Base-by-base conservation (phyloP, 345 rosid genomes). In the Stellera chamaejasme region DNA sequence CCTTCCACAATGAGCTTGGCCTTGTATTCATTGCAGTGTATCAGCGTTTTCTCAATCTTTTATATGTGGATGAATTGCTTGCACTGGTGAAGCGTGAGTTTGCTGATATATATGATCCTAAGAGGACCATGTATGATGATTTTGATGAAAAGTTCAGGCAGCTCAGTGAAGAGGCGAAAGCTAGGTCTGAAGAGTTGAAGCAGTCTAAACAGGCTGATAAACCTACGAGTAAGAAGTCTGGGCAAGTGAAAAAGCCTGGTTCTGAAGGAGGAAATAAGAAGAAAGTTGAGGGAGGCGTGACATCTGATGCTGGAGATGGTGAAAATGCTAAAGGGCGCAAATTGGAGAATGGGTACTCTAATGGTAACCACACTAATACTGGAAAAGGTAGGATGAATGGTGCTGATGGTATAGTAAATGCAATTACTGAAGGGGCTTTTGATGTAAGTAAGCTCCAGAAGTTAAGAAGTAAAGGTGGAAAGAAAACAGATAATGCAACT, bases 11-110 rank as follows among this genome's bases (percentile, higher is more conserved):
- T 8, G 96, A 93, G 46, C 97, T 93, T 14, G 97, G 97, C 9
- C 85, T 93, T 16, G 99, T 93, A 13, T 93, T 93, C 55, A 97
- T 93, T 43, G 99, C 96, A 4, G 96, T 93, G 14, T 93, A 90
- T 75, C 99, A 93, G 80, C 83, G 87, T 52, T 85, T 93, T 59
- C 95, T 93, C 55, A 91, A 87, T 66, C 69, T 93, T 53, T 70
- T 93, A 5, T 93, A 93, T 63, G 97, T 90, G 59, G 99, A 93
- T 56, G 99, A 93, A 52, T 66, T 93, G 74, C 95, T 90, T 14
- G 71, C 83, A 0, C 64, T 82, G 88, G 84, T 87, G 39, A 90
- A 72, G 80, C 83, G 65, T 6, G 85, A 83, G 66, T 93, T 93
- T 50, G 57, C 90, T 0, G 76, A 83, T 72, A 79, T 93, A 19